phyloP scores from a whole-genome alignment of 768 basidiomycete genomes.

The Rhodotorula sphaerocarpa region DNA sequence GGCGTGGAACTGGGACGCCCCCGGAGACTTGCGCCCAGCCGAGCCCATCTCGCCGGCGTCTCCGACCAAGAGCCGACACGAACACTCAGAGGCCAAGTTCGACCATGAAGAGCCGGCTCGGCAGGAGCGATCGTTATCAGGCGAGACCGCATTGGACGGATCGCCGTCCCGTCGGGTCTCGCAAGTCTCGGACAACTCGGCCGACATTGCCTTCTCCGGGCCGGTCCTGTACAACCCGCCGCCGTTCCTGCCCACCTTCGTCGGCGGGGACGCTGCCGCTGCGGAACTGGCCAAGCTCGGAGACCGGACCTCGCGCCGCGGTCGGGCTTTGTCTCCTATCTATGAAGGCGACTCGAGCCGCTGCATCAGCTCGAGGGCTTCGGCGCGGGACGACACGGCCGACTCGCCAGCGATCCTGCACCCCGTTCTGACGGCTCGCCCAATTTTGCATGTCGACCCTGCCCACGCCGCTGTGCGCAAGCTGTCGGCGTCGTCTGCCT shows the following conservation, averaged over 20 bases:
- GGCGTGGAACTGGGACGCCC: constrained; percentile 6
- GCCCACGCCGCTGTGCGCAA: not conserved
- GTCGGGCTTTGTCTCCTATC: not conserved
- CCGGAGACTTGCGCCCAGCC: not conserved
- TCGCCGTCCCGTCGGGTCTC: not conserved
- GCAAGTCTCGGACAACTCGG: not conserved
- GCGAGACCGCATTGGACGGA: not conserved
- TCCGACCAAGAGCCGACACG: not conserved
- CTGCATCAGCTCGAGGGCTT: not conserved
- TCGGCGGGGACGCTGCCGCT: not conserved
- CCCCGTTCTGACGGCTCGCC: not conserved
- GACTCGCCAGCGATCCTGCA: not conserved
- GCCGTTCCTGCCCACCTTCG: not conserved
- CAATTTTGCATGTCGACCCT: constrained; percentile 3
- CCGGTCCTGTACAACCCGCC: not conserved
- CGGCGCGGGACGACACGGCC: not conserved
- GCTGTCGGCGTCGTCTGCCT: not conserved
- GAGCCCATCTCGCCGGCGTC: not conserved
- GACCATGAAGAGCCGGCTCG: not conserved
- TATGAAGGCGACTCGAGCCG: not conserved
- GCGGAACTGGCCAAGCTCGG: not conserved
- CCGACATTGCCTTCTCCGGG: not conserved
- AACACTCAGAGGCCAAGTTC: not conserved
- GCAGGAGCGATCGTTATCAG: not conserved
- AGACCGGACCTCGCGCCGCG: too few species aligned